Percentiles rank a stretch among this genome's conserved stretches.
phyloP scores from a whole-genome alignment of 768 basidiomycete genomes.

The Cystofilobasidium bisporidii region DNA sequence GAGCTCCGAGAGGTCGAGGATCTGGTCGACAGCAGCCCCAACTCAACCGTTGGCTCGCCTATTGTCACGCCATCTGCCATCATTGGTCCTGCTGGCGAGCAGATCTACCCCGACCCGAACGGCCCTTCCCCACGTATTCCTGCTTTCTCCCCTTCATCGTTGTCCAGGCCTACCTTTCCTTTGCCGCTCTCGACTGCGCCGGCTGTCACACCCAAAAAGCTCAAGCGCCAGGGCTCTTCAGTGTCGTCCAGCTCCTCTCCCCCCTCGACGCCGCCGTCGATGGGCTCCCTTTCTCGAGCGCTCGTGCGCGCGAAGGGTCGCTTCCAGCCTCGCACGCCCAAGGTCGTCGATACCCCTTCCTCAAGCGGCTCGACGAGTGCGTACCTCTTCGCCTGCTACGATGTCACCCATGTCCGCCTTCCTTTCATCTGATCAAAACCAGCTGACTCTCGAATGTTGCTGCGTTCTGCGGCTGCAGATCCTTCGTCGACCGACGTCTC shows the following conservation, averaged over 20 bases:
- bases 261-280: not conserved
- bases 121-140: not conserved
- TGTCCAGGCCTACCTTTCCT: not conserved
- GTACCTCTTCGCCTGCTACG: not conserved
- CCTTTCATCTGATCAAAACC: too few species aligned
- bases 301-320: not conserved
- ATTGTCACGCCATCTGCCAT: not conserved
- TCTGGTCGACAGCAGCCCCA: not conserved
- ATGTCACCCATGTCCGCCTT: too few species aligned
- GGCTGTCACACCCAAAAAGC: not conserved
- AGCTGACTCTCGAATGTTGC: too few species aligned
- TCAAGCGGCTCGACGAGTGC: not conserved
- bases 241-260: not conserved
- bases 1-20: slow-evolving; percentile 11
- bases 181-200: not conserved
- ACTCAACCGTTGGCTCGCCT: not conserved
- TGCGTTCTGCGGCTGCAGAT: too few species aligned
- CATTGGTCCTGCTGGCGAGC: not conserved
- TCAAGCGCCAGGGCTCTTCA: not conserved
- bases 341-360: not conserved
- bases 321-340: not conserved
- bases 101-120: not conserved
- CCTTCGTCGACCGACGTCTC: too few species aligned
- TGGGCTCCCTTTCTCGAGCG: not conserved
- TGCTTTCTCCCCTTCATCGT: not conserved